Conservation (phyloP, 2,329 filamentous ascomycete genomes). For the Epichloe gansuensis region DNA sequence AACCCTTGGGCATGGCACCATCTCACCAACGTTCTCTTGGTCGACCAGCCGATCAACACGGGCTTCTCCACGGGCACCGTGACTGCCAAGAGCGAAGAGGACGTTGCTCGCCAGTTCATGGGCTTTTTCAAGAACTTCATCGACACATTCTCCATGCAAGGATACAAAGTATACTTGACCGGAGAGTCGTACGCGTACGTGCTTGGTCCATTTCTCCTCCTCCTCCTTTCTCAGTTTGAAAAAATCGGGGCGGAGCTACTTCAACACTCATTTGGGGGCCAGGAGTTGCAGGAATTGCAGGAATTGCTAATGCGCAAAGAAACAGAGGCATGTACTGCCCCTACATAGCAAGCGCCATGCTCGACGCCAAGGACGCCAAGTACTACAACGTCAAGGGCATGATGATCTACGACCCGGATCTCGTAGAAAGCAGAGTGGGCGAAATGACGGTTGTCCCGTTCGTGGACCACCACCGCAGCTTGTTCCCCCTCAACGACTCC, state of each 20-base stretch:
- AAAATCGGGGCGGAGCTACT: no score
- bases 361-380: slow-evolving; percentile 47
- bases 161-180: slow-evolving; percentile 59
- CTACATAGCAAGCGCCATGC: slow-evolving; percentile 58
- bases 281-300: no score
- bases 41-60: slow-evolving; percentile 56
- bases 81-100: slow-evolving; percentile 52
- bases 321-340: slow-evolving; percentile 45
- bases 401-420: slow-evolving; percentile 58
- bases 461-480: slow-evolving; percentile 48
- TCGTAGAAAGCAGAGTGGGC: slow-evolving; percentile 35
- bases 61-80: slow-evolving; percentile 57
- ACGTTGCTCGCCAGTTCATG: slow-evolving; percentile 57
- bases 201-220: background rate
- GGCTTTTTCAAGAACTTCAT: slow-evolving; percentile 73
- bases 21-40: slow-evolving; percentile 47
- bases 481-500: slow-evolving; percentile 36
- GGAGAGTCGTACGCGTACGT: slow-evolving; percentile 50
- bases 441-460: slow-evolving; percentile 41
- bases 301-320: background rate
- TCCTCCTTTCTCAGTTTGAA: no score
- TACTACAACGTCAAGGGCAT: slow-evolving; percentile 57
- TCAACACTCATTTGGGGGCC: no score
- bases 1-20: slow-evolving; percentile 58
- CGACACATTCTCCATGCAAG: slow-evolving; percentile 53